phyloP scores from a whole-genome alignment of 495 filamentous ascomycete species.

The Extremus antarcticus region DNA sequence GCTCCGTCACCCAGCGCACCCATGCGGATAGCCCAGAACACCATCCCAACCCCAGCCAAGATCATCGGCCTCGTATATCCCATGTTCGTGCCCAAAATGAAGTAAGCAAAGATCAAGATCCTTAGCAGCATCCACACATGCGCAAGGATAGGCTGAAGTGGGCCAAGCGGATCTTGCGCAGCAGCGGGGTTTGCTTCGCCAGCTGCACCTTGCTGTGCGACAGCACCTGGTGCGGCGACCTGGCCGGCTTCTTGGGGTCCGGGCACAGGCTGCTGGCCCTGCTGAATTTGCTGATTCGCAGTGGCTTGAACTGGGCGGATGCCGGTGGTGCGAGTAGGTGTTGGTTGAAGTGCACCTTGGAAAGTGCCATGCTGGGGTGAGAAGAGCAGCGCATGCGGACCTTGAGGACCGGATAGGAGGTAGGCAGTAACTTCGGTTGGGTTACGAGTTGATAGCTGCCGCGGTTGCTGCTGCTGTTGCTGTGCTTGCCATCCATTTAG shows the following conservation, averaged over 20 bases:
- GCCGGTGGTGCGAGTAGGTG: constrained; percentile 12
- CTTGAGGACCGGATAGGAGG: constrained; percentile 24
- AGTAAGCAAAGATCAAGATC: constrained; percentile 66
- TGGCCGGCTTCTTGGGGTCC: constrained; percentile 1
- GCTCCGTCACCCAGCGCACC: constrained; percentile 42
- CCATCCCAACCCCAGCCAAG: constrained; percentile 45
- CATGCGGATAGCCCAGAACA: constrained; percentile 55
- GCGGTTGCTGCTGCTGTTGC: too few relatives aligned
- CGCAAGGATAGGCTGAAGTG: constrained; percentile 27
- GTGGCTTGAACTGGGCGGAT: too few relatives aligned
- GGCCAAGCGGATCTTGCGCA: not conserved
- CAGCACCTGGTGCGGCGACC: not conserved
- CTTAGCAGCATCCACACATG: constrained; percentile 69
- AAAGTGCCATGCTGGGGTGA: constrained; percentile 22
- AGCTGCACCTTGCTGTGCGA: not conserved
- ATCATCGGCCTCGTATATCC: constrained; percentile 59
- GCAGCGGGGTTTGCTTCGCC: not conserved
- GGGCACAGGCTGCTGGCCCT: constrained; percentile 6
- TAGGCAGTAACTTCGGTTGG: constrained; percentile 14
- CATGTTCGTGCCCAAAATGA: constrained; percentile 51
- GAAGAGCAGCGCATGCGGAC: constrained; percentile 24
- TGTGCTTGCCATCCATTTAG: too few relatives aligned
- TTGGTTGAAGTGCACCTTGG: constrained; percentile 8
- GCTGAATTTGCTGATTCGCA: not conserved
- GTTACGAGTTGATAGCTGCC: not conserved